phyloP scores from a whole-genome alignment of 1,284 basidiomycete genomes.

The Salmacisia buchloeana region DNA sequence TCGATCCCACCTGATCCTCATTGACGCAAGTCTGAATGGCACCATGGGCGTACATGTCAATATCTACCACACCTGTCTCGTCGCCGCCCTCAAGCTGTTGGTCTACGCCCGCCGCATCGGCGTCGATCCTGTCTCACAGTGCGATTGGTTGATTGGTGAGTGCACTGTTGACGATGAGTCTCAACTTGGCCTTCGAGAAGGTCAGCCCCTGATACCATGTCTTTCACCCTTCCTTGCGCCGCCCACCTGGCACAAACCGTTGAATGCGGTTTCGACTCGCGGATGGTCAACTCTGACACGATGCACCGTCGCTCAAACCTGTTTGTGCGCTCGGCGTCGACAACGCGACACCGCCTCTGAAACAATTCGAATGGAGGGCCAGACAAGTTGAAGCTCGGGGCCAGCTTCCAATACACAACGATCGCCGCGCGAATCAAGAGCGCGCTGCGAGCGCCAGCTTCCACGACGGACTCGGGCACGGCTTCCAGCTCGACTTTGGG shows the following conservation, averaged over 20 bases:
- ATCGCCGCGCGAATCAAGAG: constrained; percentile 55
- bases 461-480: constrained; percentile 57
- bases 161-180: too few relatives aligned
- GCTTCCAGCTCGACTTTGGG: constrained; percentile 60
- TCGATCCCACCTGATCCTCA: constrained; percentile 64
- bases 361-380: constrained; percentile 45
- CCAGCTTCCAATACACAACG: constrained; percentile 58
- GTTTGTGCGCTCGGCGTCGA: too few relatives aligned
- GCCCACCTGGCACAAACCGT: too few relatives aligned
- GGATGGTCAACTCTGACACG: too few relatives aligned
- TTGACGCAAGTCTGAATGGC: constrained; percentile 69
- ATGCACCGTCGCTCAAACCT: too few relatives aligned
- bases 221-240: too few relatives aligned
- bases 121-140: constrained; percentile 53
- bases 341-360: constrained; percentile 15
- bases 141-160: constrained; percentile 49
- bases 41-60: constrained; percentile 66
- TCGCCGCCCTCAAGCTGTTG: constrained; percentile 81
- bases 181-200: too few relatives aligned
- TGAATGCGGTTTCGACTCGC: too few relatives aligned
- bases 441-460: constrained; percentile 52
- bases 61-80: constrained; percentile 77
- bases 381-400: constrained; percentile 60
- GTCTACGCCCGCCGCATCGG: constrained; percentile 67
- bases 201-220: too few relatives aligned